Percentiles rank a stretch among this genome's conserved stretches.
Conservation (phyloP, 768 basidiomycete genomes). For the Galerina sulciceps region DNA sequence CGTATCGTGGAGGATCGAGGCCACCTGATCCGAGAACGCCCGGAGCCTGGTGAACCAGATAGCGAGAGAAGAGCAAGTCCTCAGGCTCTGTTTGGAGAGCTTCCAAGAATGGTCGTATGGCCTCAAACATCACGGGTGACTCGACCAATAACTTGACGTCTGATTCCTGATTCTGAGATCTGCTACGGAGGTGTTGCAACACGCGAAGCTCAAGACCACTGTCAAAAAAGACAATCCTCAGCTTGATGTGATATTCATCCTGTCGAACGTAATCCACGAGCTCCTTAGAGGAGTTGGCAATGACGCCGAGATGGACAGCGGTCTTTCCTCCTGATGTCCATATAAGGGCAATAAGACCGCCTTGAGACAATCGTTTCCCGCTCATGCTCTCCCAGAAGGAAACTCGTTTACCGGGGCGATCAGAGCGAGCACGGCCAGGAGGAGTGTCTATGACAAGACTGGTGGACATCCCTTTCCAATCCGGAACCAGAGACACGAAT, state of each 20-base stretch:
- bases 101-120: conserved; percentile 70
- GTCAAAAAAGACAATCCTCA: conserved; percentile 70
- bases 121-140: conserved; percentile 67
- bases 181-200: conserved; percentile 28
- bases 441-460: conserved; percentile 55
- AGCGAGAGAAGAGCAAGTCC: conserved; percentile 58
- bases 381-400: conserved; percentile 67
- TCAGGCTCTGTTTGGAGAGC: conserved; percentile 62
- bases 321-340: conserved; percentile 39
- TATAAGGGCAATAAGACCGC: conserved; percentile 67
- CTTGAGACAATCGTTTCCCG: conserved; percentile 61
- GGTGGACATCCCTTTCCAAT: conserved; percentile 55
- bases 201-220: conserved; percentile 54
- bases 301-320: conserved; percentile 58
- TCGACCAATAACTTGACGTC: conserved; percentile 55
- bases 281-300: conserved; percentile 47
- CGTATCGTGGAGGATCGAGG: conserved; percentile 59
- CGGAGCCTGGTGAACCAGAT: conserved; percentile 49
- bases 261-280: conserved; percentile 46
- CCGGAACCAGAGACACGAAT: conserved; percentile 51
- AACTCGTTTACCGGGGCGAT: conserved; percentile 39
- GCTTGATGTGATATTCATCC: conserved; percentile 35
- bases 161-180: conserved; percentile 6
- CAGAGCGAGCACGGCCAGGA: conserved; percentile 54
- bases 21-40: conserved; percentile 34